Conservation (phyloP, 83 land plant genomes). For the Diphasiastrum complanatum region DNA sequence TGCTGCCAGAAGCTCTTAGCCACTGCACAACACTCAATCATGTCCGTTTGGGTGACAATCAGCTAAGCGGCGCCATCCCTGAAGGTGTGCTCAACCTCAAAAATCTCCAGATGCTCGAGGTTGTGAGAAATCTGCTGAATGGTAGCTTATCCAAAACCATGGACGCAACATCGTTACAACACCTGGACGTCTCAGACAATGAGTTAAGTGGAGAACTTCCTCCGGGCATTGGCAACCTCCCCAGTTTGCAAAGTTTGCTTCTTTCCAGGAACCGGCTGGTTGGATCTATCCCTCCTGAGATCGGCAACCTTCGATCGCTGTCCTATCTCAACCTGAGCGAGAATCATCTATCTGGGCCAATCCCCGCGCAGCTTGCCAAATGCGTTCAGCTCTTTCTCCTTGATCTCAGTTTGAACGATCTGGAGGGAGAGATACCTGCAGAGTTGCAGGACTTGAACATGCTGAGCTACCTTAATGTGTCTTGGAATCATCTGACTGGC, state of each 20-base stretch:
- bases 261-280: slow-evolving; percentile 17
- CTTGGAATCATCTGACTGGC: too few relatives aligned
- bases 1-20: too few relatives aligned
- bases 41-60: too few relatives aligned
- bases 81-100: too few relatives aligned
- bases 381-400: slow-evolving; percentile 4
- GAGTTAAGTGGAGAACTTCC: slow-evolving; percentile 14
- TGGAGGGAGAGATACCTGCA: slow-evolving; percentile 15
- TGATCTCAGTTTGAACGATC: slow-evolving; percentile 12
- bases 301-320: slow-evolving; percentile 12
- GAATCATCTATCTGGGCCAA: slow-evolving; percentile 17
- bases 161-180: not conserved
- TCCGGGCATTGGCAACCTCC: not conserved
- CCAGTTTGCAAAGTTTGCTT: slow-evolving; percentile 8
- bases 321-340: slow-evolving; percentile 13
- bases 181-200: slow-evolving; percentile 10
- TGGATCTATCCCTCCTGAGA: slow-evolving; percentile 14
- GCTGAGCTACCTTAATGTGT: slow-evolving; percentile 9
- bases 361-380: slow-evolving; percentile 10
- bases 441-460: not conserved
- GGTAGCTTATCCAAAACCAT: too few relatives aligned
- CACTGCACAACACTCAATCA: too few relatives aligned
- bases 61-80: too few relatives aligned
- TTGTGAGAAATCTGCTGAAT: too few relatives aligned
- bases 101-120: too few relatives aligned